These are phyloP conservation scores for Fusarium anthophilum DNA, from an alignment of 2,329 filamentous ascomycete genomes.

Conservation along the genomic window DNA sequence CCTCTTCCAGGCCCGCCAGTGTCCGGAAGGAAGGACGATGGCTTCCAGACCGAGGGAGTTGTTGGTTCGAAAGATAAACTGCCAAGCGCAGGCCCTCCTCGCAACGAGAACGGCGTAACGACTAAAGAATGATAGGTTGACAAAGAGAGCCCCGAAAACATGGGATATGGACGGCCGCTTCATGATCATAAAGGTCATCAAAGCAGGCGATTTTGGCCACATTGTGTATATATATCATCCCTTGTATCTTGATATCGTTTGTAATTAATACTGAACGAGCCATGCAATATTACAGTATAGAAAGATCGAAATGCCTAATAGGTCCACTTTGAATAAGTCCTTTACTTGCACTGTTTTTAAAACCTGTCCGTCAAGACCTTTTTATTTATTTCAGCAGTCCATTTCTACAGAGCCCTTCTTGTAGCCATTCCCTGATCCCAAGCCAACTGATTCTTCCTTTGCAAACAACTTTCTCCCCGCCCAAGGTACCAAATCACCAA, in stretches of 20 bases:
- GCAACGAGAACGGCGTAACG: neutral
- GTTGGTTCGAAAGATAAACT: slow-evolving; percentile 37
- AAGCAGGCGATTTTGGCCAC: slow-evolving; percentile 4
- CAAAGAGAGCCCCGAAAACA: neutral
- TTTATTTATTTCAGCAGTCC: neutral
- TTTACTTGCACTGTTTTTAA: neutral
- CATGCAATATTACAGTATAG: neutral
- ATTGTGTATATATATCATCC: neutral
- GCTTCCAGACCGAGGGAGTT: slow-evolving; percentile 42
- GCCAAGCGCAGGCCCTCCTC: slow-evolving; percentile 7
- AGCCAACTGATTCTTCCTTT: neutral
- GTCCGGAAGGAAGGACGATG: slow-evolving; percentile 34
- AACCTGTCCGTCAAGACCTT: neutral
- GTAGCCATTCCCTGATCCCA: slow-evolving; percentile 6
- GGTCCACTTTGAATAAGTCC: neutral
- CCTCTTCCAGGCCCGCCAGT: slow-evolving; percentile 18
- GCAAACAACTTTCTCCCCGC: neutral
- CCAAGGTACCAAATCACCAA: slow-evolving; percentile 1
- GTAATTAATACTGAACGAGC: slow-evolving; percentile 1
- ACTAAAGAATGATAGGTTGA: slow-evolving; percentile 18
- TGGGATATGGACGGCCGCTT: neutral
- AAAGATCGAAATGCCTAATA: neutral
- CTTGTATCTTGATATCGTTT: neutral
- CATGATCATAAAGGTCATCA: slow-evolving; percentile 17
- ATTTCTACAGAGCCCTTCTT: slow-evolving; percentile 22